Base-by-base conservation (phyloP, 805 yeast species). In the Ogataea salicorniae region DNA sequence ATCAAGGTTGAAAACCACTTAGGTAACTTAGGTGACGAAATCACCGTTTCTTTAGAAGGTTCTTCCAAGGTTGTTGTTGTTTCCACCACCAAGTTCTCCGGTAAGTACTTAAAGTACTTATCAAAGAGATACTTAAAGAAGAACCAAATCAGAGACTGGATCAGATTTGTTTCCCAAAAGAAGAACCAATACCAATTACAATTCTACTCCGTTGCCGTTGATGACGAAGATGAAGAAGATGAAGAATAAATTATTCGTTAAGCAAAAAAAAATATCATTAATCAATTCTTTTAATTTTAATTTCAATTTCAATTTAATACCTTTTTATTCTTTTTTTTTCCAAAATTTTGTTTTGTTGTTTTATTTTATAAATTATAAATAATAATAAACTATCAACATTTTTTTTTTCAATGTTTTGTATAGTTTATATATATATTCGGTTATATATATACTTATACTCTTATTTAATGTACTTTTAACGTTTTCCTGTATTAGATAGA, bases 101-200 rank as follows among this genome's bases (percentile, higher is more conserved):
- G 99, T 80, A 92, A 95, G 81, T 94, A 94, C 95, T 85, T 92
- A 75, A 94, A 95, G 83, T 94, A 94, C 95, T 81, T 94, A 74
- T 88, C 98, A 71, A 95, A 94, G 90, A 92, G 95, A 83, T 94
- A 88, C 94, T 88, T 94, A 79, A 95, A 92, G 96, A 94, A 94
- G 88, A 89, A 91, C 92, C 95, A 88, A 80, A 87, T 92, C 81
- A 90, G 97, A 83, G 98, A 94, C 83, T 92, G 98, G 98, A 91
- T 92, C 78, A 94, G 98, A 84, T 91, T 92, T 70, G 96, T 92
- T 63, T 87, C 98, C 61, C 84, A 86, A 71, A 86, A 90, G 81
- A 87, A 87, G 77, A 88, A 91, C 85, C 84, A 82, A 75, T 94
- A 94, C 88, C 87, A 87, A 76, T 83, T 92, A 81, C 91, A 94